Evolutionary conservation across 768 basidiomycete genomes (phyloP).

Genomic region (Lanmaoa rubissima): DNA sequence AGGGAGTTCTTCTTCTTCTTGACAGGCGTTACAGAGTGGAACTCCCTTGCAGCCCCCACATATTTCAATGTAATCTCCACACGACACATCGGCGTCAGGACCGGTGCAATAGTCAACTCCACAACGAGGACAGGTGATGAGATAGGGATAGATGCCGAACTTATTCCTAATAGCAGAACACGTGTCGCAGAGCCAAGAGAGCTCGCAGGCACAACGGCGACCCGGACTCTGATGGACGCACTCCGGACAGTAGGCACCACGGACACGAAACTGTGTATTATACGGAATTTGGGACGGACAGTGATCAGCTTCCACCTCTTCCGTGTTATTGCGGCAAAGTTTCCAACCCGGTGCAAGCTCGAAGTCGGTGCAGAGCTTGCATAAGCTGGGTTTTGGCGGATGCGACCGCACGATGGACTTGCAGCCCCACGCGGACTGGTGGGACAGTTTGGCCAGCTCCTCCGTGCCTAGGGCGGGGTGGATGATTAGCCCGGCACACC

Average conservation of each 20-base stretch:
- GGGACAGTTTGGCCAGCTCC: slow-evolving; percentile 1
- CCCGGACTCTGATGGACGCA: slow-evolving; percentile 1
- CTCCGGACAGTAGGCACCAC: slow-evolving; percentile 3
- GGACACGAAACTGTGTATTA: neutral
- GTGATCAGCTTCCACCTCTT: neutral
- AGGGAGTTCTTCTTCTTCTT: slow-evolving; percentile 13
- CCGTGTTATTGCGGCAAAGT: neutral
- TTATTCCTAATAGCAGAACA: slow-evolving; percentile 1
- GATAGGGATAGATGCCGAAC: neutral
- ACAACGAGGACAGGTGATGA: slow-evolving; percentile 19
- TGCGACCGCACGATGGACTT: slow-evolving; percentile 16
- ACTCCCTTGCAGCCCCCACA: slow-evolving; percentile 11
- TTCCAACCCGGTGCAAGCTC: neutral
- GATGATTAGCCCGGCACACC: slow-evolving; percentile 16
- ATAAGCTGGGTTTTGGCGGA: slow-evolving; percentile 10
- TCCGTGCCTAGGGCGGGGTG: slow-evolving; percentile 8
- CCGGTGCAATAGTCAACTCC: slow-evolving; percentile 5
- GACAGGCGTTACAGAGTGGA: slow-evolving; percentile 5
- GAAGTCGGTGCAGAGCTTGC: neutral
- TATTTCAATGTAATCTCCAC: neutral
- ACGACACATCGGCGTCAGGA: accelerated
- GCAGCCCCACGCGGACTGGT: slow-evolving; percentile 2
- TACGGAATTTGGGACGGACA: slow-evolving; percentile 11
- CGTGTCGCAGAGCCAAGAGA: slow-evolving; percentile 3
- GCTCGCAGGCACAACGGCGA: neutral